These are phyloP conservation scores for Protomyces inouyei DNA, from an alignment of 1,139 yeast genomes.

Conservation along the genomic window DNA sequence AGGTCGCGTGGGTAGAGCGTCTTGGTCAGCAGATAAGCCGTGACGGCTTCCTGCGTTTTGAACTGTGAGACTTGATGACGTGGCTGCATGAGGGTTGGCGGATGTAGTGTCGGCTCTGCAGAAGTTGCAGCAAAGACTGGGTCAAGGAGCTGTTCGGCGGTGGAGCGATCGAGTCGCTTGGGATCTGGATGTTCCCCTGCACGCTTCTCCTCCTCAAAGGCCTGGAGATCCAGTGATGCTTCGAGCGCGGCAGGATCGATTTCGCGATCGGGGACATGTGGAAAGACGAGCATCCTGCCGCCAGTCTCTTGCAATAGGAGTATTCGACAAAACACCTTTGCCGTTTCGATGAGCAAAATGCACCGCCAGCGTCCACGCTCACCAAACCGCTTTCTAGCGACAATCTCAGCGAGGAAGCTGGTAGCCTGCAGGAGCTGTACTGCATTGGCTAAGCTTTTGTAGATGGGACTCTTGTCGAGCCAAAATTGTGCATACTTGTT, in stretches of 20 bases:
- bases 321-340: slow-evolving; percentile 39
- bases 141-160: not conserved
- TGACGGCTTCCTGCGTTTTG: slow-evolving; percentile 36
- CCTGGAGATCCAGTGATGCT: slow-evolving; percentile 15
- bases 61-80: slow-evolving; percentile 38
- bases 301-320: slow-evolving; percentile 37
- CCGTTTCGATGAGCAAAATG: slow-evolving; percentile 39
- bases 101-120: not conserved
- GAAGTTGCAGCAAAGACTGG: not conserved
- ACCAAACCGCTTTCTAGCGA: slow-evolving; percentile 37
- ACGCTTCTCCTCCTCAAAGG: not conserved
- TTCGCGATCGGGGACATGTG: slow-evolving; percentile 42
- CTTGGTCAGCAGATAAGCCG: slow-evolving; percentile 36
- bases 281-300: slow-evolving; percentile 38
- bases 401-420: slow-evolving; percentile 43
- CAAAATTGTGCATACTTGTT: slow-evolving; percentile 39
- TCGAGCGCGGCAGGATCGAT: slow-evolving; percentile 37
- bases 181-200: slow-evolving; percentile 8
- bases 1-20: slow-evolving; percentile 41
- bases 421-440: slow-evolving; percentile 40
- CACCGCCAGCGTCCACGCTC: slow-evolving; percentile 38
- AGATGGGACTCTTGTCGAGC: slow-evolving; percentile 35
- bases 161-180: not conserved
- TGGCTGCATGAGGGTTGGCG: not conserved
- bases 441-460: slow-evolving; percentile 37